Conservation (phyloP, 2,329 filamentous ascomycete species). For the Ophiocordyceps sinensis region DNA sequence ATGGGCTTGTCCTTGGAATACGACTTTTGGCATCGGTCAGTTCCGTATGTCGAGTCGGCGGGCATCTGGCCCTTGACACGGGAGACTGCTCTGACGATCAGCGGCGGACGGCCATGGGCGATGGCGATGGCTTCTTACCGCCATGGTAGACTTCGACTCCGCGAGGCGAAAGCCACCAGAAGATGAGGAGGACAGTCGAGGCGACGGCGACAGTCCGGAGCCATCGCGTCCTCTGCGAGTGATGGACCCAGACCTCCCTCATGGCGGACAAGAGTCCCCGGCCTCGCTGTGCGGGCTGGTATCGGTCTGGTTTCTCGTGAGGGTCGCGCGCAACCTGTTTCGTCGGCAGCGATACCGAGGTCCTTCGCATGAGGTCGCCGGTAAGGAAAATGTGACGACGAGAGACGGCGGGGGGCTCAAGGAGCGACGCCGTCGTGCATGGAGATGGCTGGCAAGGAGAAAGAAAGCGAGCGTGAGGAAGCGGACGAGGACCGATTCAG, state of each 20-base stretch:
- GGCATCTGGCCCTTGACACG: conserved; percentile 32
- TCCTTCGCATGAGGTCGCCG: conserved; percentile 41
- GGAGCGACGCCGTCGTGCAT: conserved; percentile 14
- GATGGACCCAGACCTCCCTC: conserved; percentile 45
- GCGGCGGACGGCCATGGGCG: not conserved
- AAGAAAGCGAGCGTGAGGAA: not conserved
- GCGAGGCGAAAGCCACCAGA: conserved; percentile 48
- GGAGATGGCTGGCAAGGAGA: not conserved
- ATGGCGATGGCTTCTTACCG: conserved; percentile 16
- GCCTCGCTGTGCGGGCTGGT: conserved; percentile 32
- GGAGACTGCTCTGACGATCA: conserved; percentile 8
- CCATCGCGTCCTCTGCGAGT: conserved; percentile 51
- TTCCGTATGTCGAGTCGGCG: conserved; percentile 47
- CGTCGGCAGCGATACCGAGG: conserved; percentile 48
- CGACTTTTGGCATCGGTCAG: conserved; percentile 67
- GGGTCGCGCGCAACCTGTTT: conserved; percentile 45
- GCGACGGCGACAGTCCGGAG: conserved; percentile 50
- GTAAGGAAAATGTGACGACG: not conserved
- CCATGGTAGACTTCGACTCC: conserved; percentile 39
- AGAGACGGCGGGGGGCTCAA: conserved; percentile 2
- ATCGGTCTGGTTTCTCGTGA: conserved; percentile 50
- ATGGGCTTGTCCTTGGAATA: conserved; percentile 81
- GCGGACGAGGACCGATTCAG: too few species aligned
- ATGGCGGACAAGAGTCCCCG: conserved; percentile 36
- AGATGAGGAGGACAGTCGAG: conserved; percentile 42